Evolutionary conservation across 2,329 filamentous ascomycete genomes (phyloP).

Genomic region (Orbilia quercus): DNA sequence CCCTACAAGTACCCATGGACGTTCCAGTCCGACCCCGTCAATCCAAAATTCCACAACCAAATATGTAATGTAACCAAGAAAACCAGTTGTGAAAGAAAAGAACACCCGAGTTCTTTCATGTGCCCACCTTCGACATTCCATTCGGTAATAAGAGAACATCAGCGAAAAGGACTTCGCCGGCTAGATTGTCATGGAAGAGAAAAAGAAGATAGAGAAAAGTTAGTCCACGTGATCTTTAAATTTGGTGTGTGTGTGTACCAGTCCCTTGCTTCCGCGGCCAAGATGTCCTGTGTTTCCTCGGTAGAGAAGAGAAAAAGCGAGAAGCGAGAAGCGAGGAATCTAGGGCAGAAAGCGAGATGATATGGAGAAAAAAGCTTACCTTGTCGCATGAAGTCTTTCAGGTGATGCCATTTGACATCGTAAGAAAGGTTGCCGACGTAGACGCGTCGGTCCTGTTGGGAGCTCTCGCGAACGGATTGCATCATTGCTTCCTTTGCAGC

Average conservation of each 20-base stretch:
- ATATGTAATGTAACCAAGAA: slow-evolving; percentile 69
- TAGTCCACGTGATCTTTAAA: slow-evolving; percentile 13
- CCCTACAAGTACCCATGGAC: slow-evolving; percentile 93
- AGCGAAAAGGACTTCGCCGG: slow-evolving; percentile 99
- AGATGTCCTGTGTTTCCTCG: not conserved
- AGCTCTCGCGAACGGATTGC: slow-evolving; percentile 90
- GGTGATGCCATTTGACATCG: slow-evolving; percentile 99
- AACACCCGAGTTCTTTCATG: slow-evolving; percentile 75
- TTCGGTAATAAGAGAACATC: slow-evolving; percentile 99
- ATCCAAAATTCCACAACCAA: slow-evolving; percentile 69
- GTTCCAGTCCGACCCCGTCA: slow-evolving; percentile 93
- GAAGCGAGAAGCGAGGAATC: not conserved
- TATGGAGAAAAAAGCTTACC: slow-evolving; percentile 69
- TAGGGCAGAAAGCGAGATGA: slow-evolving; percentile 1
- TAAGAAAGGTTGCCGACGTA: slow-evolving; percentile 99
- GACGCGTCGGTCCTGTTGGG: slow-evolving; percentile 98
- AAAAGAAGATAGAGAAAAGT: slow-evolving; percentile 10
- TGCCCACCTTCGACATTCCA: slow-evolving; percentile 99
- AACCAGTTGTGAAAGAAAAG: slow-evolving; percentile 67
- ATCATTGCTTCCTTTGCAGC: slow-evolving; percentile 94
- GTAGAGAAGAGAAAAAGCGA: not conserved
- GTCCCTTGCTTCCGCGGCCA: not conserved
- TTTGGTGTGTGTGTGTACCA: too few species aligned
- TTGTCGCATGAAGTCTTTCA: slow-evolving; percentile 99
- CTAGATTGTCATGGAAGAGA: slow-evolving; percentile 67